A percentile compares a stretch with the other conserved stretches of the same genome.
Evolutionary conservation across 495 filamentous ascomycete species (phyloP).

Genomic region (Talaromyces proteolyticus): DNA sequence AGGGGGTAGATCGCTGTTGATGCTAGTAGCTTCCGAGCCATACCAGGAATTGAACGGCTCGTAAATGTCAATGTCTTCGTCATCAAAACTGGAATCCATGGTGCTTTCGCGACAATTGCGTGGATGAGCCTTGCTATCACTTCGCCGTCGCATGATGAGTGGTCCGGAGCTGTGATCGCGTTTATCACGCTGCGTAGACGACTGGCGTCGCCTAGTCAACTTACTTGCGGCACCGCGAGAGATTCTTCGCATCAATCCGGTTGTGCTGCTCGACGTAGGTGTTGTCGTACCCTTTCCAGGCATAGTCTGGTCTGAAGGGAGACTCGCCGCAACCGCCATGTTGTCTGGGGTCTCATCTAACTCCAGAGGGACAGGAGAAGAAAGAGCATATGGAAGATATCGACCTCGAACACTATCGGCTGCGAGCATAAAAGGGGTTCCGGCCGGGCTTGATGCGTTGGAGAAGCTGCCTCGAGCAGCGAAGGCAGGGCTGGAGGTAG

Average conservation of each 20-base stretch:
- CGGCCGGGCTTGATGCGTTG: slow-evolving; percentile 39
- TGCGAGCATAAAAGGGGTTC: slow-evolving; percentile 45
- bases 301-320: slow-evolving; percentile 7
- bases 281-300: slow-evolving; percentile 44
- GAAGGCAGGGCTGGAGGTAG: slow-evolving; percentile 12
- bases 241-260: slow-evolving; percentile 59
- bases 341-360: slow-evolving; percentile 45
- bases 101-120: slow-evolving; percentile 47
- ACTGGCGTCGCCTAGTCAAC: slow-evolving; percentile 58
- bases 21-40: slow-evolving; percentile 30
- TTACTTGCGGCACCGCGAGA: slow-evolving; percentile 62
- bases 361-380: slow-evolving; percentile 41
- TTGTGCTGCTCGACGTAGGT: slow-evolving; percentile 44
- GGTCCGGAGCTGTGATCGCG: slow-evolving; percentile 85
- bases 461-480: slow-evolving; percentile 20
- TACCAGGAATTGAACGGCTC: slow-evolving; percentile 22
- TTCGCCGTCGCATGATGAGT: slow-evolving; percentile 76
- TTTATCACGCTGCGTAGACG: slow-evolving; percentile 64
- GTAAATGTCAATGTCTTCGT: slow-evolving; percentile 57
- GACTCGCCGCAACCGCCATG: slow-evolving; percentile 32
- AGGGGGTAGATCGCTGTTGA: slow-evolving; percentile 27
- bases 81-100: slow-evolving; percentile 48
- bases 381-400: slow-evolving; percentile 20
- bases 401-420: slow-evolving; percentile 46
- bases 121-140: slow-evolving; percentile 71